A percentile compares a stretch with the other conserved stretches of the same genome.
Evolutionary conservation across 2,329 filamentous ascomycete species (phyloP).

Genomic region (Curvularia hawaiiensis): DNA sequence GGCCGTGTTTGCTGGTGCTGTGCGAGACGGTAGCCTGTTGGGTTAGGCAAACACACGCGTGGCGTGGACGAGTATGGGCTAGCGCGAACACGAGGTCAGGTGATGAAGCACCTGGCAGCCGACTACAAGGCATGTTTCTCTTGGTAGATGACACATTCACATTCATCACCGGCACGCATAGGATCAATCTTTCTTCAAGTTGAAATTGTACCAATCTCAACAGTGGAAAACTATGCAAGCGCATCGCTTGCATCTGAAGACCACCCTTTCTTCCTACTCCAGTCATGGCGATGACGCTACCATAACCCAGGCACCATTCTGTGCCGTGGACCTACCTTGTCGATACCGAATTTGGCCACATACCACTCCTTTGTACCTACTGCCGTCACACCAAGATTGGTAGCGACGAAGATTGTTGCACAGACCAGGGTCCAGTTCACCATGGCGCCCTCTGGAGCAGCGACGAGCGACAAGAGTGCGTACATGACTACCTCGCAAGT

Average conservation of each 20-base stretch:
- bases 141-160: neutral
- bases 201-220: neutral
- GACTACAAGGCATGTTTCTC: neutral
- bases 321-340: conserved; percentile 35
- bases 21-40: conserved; percentile 8
- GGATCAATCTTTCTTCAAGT: neutral
- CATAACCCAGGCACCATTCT: conserved; percentile 43
- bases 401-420: conserved; percentile 72
- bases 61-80: conserved; percentile 1
- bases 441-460: conserved; percentile 68
- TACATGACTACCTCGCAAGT: conserved; percentile 88
- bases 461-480: conserved; percentile 72
- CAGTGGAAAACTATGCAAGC: neutral
- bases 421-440: conserved; percentile 76
- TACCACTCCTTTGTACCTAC: conserved; percentile 70
- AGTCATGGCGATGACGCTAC: conserved; percentile 22
- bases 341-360: conserved; percentile 36
- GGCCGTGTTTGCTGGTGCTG: conserved; percentile 1
- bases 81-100: conserved; percentile 4
- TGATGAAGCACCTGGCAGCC: conserved; percentile 3
- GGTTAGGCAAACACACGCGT: conserved; percentile 13
- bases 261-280: neutral
- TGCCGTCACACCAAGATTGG: conserved; percentile 84
- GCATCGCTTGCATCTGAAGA: neutral
- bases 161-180: neutral